Conservation (phyloP, 2,329 filamentous ascomycete species). For the Phialocephala subalpina region DNA sequence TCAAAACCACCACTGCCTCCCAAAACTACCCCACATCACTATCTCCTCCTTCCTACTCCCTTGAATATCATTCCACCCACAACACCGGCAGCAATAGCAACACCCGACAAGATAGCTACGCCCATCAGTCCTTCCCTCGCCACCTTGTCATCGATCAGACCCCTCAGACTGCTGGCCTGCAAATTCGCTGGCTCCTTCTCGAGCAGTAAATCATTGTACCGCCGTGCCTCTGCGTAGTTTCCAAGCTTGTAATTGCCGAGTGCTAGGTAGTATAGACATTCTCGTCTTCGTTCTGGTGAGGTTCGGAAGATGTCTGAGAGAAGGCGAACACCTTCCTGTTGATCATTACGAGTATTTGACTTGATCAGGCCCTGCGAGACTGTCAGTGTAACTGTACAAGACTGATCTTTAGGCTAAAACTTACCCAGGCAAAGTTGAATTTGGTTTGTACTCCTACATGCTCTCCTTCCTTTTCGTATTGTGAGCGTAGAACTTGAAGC, state of each 20-base stretch:
- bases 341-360: slow-evolving; percentile 82
- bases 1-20: background rate
- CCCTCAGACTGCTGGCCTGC: slow-evolving; percentile 85
- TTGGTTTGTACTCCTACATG: slow-evolving; percentile 98
- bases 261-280: slow-evolving; percentile 98
- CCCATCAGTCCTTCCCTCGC: slow-evolving; percentile 93
- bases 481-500: slow-evolving; percentile 88
- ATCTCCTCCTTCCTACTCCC: slow-evolving; percentile 67
- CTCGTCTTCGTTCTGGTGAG: slow-evolving; percentile 89
- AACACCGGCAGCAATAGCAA: slow-evolving; percentile 92
- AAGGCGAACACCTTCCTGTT: slow-evolving; percentile 92
- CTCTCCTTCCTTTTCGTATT: slow-evolving; percentile 97
- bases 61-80: slow-evolving; percentile 87
- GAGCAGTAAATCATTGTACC: slow-evolving; percentile 92
- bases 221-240: slow-evolving; percentile 93
- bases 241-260: slow-evolving; percentile 98
- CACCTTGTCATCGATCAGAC: slow-evolving; percentile 94
- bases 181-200: slow-evolving; percentile 92
- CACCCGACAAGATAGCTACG: slow-evolving; percentile 91
- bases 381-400: slow-evolving; percentile 19
- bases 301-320: slow-evolving; percentile 97
- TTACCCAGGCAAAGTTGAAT: slow-evolving; percentile 99
- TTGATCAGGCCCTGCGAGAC: slow-evolving; percentile 85
- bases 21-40: slow-evolving; percentile 18
- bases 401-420: slow-evolving; percentile 33